Conservation (phyloP, 345 rosid genomes). For the Moringa oleifera region DNA sequence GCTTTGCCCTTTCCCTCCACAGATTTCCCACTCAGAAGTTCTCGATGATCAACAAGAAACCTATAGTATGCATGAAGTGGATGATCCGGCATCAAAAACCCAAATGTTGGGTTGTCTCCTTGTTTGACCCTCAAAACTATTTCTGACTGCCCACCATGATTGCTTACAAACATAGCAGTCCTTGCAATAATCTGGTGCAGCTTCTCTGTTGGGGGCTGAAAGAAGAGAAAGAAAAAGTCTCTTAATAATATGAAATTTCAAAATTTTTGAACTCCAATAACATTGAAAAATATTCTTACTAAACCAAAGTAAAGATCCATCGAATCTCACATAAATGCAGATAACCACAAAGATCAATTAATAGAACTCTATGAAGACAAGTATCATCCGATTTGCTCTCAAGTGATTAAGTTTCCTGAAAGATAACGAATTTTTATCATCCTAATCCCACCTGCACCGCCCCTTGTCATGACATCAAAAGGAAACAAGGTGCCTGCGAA, state of each 20-base stretch:
- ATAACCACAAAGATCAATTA: slow-evolving; percentile 57
- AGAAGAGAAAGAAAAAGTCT: slow-evolving; percentile 20
- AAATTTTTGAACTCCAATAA: background rate
- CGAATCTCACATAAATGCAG: slow-evolving; percentile 40
- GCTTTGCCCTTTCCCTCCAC: slow-evolving; percentile 38
- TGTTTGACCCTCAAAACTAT: slow-evolving; percentile 95
- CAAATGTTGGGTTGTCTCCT: slow-evolving; percentile 91
- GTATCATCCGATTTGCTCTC: slow-evolving; percentile 53
- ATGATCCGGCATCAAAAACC: slow-evolving; percentile 92
- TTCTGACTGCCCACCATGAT: slow-evolving; percentile 90
- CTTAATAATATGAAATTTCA: slow-evolving; percentile 23
- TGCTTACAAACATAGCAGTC: slow-evolving; percentile 79
- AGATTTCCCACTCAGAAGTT: slow-evolving; percentile 51
- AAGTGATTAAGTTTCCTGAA: slow-evolving; percentile 45
- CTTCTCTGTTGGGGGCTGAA: slow-evolving; percentile 92
- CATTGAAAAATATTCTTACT: slow-evolving; percentile 17
- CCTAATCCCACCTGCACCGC: slow-evolving; percentile 97
- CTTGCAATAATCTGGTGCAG: slow-evolving; percentile 87
- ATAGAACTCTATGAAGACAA: slow-evolving; percentile 51
- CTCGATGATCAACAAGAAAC: slow-evolving; percentile 83
- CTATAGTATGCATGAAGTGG: slow-evolving; percentile 70
- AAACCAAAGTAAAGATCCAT: slow-evolving; percentile 15
- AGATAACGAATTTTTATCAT: slow-evolving; percentile 56
- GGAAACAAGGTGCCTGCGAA: slow-evolving; percentile 84
- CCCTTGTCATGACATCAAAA: slow-evolving; percentile 92